phyloP scores from a whole-genome alignment of 2,329 filamentous ascomycete species.

The Shiraia sp. region DNA sequence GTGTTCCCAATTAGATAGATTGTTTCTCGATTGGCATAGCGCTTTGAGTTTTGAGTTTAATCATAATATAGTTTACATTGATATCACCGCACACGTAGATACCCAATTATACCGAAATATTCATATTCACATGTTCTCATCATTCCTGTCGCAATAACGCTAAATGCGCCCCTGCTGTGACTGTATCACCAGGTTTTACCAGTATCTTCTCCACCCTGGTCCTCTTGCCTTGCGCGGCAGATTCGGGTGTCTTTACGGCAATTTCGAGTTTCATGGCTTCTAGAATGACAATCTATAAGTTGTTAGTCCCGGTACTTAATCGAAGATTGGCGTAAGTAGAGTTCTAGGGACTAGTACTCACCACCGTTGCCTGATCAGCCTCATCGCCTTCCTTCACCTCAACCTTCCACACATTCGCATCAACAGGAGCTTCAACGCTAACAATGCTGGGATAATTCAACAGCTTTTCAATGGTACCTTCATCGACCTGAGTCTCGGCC shows the following conservation, averaged over 20 bases:
- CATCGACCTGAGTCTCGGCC: constrained; percentile 49
- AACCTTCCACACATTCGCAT: constrained; percentile 54
- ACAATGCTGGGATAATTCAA: constrained; percentile 49
- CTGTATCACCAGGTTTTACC: constrained; percentile 48
- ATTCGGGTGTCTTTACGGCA: constrained; percentile 46
- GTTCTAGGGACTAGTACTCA: too few species aligned
- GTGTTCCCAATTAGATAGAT: constrained; percentile 17
- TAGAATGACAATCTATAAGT: constrained; percentile 43
- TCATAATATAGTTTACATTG: too few species aligned
- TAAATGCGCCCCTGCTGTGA: constrained; percentile 42
- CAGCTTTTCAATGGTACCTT: constrained; percentile 54
- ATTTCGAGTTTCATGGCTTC: constrained; percentile 55
- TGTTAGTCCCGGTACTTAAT: constrained; percentile 5
- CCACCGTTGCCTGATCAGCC: constrained; percentile 38
- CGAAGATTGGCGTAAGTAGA: neutral
- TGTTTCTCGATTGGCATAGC: neutral
- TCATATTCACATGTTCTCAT: too few species aligned
- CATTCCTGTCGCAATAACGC: constrained; percentile 21
- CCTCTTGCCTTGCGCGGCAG: constrained; percentile 11
- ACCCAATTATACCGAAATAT: too few species aligned
- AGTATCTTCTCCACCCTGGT: constrained; percentile 47
- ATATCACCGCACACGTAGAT: too few species aligned
- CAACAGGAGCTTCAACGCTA: constrained; percentile 48
- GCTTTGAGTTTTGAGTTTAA: neutral
- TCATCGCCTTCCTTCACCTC: constrained; percentile 44